Percentiles rank a stretch among this genome's conserved stretches.
These are phyloP conservation scores for Fusarium aywerte DNA, from an alignment of 2,329 filamentous ascomycete genomes.

Conservation along the genomic window DNA sequence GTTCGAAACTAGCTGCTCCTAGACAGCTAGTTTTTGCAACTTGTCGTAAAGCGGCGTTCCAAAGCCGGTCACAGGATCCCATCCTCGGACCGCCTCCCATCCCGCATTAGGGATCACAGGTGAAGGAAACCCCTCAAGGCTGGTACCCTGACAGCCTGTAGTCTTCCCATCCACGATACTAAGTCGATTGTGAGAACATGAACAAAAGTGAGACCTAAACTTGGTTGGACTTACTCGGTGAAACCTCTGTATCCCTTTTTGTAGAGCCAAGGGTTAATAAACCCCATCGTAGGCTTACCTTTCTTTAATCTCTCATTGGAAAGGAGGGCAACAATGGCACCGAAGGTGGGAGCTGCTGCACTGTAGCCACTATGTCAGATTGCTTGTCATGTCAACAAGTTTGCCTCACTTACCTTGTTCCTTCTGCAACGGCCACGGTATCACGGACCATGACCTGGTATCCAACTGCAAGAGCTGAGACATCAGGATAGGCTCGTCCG, in stretches of 20 bases:
- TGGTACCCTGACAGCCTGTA: constrained; percentile 48
- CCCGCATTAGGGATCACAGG: constrained; percentile 45
- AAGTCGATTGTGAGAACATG: background rate
- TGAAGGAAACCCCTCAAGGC: constrained; percentile 40
- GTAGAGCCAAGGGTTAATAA: constrained; percentile 72
- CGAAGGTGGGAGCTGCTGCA: constrained; percentile 71
- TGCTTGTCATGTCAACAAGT: fast-evolving
- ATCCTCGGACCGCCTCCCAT: constrained; percentile 48
- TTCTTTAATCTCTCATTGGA: constrained; percentile 69
- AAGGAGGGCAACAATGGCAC: constrained; percentile 70
- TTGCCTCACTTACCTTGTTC: constrained; percentile 48
- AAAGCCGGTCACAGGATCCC: constrained; percentile 56
- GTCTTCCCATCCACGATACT: constrained; percentile 53
- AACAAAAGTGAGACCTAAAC: background rate
- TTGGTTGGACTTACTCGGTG: constrained; percentile 49
- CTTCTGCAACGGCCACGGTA: constrained; percentile 39
- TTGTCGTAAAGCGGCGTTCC: constrained; percentile 59
- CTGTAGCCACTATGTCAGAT: constrained; percentile 41
- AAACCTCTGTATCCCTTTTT: constrained; percentile 47
- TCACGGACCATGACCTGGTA: constrained; percentile 51
- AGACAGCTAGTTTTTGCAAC: constrained; percentile 40
- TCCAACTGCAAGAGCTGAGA: constrained; percentile 63
- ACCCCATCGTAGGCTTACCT: constrained; percentile 65
- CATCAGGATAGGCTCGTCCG: constrained; percentile 71
- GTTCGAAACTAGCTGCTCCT: constrained; percentile 1